Evolutionary conservation across 1,284 basidiomycete genomes (phyloP), one percentile per base, ranked within the genome.

Genomic region (Puccinia novopanici): DNA sequence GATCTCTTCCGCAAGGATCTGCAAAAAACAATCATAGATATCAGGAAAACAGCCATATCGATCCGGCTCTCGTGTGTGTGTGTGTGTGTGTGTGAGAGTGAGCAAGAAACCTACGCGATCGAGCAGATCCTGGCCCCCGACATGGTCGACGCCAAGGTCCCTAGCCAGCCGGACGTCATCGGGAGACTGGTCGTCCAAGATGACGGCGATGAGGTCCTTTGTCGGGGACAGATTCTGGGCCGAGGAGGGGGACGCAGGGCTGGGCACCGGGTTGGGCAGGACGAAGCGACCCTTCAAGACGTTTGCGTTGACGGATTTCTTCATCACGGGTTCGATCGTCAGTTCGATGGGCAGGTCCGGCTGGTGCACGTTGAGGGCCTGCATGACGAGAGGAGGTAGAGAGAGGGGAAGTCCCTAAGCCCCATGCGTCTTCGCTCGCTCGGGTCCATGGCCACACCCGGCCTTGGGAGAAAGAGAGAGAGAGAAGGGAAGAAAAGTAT

Each of bases 161-260:
- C 27, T 73, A 8, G 70, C 77, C 42, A 73, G 27, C 48, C 71
- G 55, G 17, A 50, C 57, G 65, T 93, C 92, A 3, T 74, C 72
- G 22, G 92, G 90, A 17, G 91, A 91, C 5, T 76, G 67, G 45
- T 73, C 63, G 15, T 92, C 92, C 83, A 94, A 92, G 8, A 93
- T 93, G 84, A 97, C 95, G 34, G 95, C 93, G 42, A 95, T 88
- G 72, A 97, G 91, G 75, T 89, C 90, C 82, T 92, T 91, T 83
- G 91, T 90, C 55, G 89, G 86, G 72, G 89, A 22, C 24, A 15
- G 22, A 52, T 72, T 86, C 27, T 59, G 52, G 27, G 37, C 24
- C 1, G 72, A 59, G 19, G 50, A 40, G 3, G 63, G 48, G 2
- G 63, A 67, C 19, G 68, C 50, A 6, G 68, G 68, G 83, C 93